Evolutionary conservation across 2,329 filamentous ascomycete genomes (phyloP).

Genomic region (Hypoxylon sp.): DNA sequence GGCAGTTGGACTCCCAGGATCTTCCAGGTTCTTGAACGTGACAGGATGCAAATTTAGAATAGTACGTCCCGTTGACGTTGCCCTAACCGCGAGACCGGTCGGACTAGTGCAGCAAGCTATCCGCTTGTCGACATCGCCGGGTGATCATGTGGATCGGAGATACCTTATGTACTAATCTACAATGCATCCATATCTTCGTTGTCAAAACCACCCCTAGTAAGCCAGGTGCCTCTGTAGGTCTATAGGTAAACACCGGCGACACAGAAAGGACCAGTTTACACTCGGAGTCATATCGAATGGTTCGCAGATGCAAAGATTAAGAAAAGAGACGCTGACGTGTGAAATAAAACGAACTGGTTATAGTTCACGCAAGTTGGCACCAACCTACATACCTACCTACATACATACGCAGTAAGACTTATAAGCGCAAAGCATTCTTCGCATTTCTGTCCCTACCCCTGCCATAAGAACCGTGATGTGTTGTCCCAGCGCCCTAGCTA

Average conservation of each 20-base stretch:
- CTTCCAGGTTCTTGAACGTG: conserved; percentile 32
- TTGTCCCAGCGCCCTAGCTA: conserved; percentile 5
- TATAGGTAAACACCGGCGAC: no score
- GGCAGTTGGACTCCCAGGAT: conserved; percentile 33
- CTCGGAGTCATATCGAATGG: conserved; percentile 31
- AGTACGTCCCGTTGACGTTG: conserved; percentile 25
- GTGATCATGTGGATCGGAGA: conserved; percentile 38
- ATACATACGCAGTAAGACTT: conserved; percentile 7
- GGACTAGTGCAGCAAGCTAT: conserved; percentile 33
- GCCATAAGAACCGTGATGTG: conserved; percentile 31
- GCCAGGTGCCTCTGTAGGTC: no score
- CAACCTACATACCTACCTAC: no score
- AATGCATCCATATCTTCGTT: not conserved
- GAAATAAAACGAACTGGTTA: conserved; percentile 32
- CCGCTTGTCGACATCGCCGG: conserved; percentile 39
- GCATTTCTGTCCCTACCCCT: conserved; percentile 8
- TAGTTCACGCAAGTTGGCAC: conserved; percentile 25
- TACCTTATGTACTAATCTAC: no score
- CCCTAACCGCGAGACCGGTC: conserved; percentile 34
- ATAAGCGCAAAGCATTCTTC: not conserved
- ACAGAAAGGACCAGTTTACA: conserved; percentile 4
- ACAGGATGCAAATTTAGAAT: conserved; percentile 41
- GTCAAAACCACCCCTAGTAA: conserved; percentile 2
- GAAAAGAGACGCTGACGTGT: conserved; percentile 8
- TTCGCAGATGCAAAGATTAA: conserved; percentile 21